Evolutionary conservation across 2,329 filamentous ascomycete species (phyloP).

Genomic region (Fusarium acutatum): DNA sequence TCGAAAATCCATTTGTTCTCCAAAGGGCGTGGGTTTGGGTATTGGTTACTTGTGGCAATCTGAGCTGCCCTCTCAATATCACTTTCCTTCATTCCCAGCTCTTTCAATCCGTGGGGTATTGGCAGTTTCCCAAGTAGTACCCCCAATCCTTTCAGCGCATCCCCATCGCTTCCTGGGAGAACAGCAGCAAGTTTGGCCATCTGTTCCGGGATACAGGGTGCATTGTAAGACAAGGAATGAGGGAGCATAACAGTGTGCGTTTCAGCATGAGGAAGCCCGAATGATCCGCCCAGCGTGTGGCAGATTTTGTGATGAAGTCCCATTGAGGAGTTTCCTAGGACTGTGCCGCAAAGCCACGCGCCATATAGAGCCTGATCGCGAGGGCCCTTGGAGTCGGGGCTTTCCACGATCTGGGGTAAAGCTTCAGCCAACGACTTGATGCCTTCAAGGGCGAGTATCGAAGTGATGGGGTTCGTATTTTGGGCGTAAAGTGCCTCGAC

Average conservation of each 20-base stretch:
- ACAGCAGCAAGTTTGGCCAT: not conserved
- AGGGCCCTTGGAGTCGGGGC: accelerated
- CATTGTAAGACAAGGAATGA: not conserved
- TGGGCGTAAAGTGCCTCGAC: not conserved
- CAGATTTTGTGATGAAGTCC: not conserved
- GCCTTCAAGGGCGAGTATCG: accelerated
- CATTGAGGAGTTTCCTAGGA: not conserved
- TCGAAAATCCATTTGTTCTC: not conserved
- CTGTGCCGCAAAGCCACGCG: not conserved
- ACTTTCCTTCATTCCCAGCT: not conserved
- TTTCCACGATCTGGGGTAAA: not conserved
- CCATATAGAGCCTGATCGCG: not conserved
- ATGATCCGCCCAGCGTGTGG: not conserved
- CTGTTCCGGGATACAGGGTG: not conserved
- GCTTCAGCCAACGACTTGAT: not conserved
- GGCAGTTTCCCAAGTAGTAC: accelerated
- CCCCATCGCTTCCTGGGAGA: not conserved
- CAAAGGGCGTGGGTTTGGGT: not conserved
- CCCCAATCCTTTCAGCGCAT: not conserved
- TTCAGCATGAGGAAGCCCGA: not conserved
- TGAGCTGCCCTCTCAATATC: not conserved
- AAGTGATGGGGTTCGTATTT: not conserved
- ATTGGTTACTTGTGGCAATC: not conserved
- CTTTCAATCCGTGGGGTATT: not conserved
- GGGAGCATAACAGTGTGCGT: not conserved